phyloP scores from a whole-genome alignment of 305 asterid genomes.

The Fraxinus sp. region DNA sequence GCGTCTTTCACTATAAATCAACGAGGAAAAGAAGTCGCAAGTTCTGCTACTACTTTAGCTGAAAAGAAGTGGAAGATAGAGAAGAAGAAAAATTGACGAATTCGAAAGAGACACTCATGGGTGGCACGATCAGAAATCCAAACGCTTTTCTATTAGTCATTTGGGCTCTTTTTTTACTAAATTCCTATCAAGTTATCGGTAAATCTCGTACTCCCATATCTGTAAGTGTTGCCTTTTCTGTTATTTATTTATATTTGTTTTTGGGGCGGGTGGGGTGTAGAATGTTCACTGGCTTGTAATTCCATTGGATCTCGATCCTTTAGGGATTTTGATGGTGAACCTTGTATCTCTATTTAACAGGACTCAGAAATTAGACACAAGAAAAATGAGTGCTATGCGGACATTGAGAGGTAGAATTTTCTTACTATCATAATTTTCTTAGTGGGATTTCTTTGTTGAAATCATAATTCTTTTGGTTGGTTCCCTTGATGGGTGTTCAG shows the following conservation, averaged over 20 bases:
- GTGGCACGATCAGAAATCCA: background rate
- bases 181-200: constrained; percentile 42
- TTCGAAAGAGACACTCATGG: constrained; percentile 12
- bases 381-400: constrained; percentile 74
- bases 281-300: background rate
- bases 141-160: background rate
- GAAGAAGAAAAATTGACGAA: background rate
- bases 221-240: constrained; percentile 34
- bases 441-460: background rate
- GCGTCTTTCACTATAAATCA: background rate
- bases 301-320: background rate
- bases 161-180: constrained; percentile 32
- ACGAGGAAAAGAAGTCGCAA: background rate
- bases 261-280: background rate
- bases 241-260: background rate
- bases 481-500: background rate
- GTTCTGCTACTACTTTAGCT: constrained; percentile 3
- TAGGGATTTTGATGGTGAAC: background rate
- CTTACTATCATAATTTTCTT: constrained; percentile 1
- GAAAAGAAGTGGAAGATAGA: background rate
- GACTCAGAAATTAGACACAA: constrained; percentile 63
- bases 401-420: constrained; percentile 65
- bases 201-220: constrained; percentile 71
- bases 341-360: constrained; percentile 28
- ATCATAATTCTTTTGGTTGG: background rate